Evolutionary conservation across 139 green algal genomes (phyloP), one percentile per base, ranked within the genome.

Genomic region (Pedinophyceae sp.): DNA sequence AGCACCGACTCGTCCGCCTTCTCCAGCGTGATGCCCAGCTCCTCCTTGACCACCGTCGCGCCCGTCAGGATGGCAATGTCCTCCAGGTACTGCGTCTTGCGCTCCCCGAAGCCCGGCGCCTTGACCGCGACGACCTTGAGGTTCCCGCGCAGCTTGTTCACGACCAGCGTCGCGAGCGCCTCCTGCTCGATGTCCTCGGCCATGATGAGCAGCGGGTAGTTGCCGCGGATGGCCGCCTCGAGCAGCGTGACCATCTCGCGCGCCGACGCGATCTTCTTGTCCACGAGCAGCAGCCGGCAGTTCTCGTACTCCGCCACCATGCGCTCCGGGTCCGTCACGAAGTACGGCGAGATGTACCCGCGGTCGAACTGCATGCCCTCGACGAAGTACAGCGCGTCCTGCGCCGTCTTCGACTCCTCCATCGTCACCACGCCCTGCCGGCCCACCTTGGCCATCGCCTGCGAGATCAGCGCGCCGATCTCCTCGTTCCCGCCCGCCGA

Each of bases 301-400:
- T 85, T 81, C 27, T 93, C 80, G 58, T 88, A 93, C 66, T 91
- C 80, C 18, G 67, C 63, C 7, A 89, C 83, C 92, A 98, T 98
- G 73, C 91, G 83, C 80, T 99, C 92, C 3, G 85, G 80, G 77
- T 99, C 90, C 48, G 92, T 99, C 34, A 99, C 89, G 61, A 99
- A 98, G 83, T 99, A 98, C 47, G 92, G 92, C 30, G 81, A 94
- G 73, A 97, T 93, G 84, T 93, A 99, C 56, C 92, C 92, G 54
- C 92, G 75, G 58, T 99, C 92, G 68, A 99, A 97, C 77, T 97
- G 83, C 92, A 99, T 99, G 75, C 92, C 92, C 82, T 99, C 92
- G 57, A 97, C 90, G 49, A 99, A 89, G 51, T 90, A 66, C 50
- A 99, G 69, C 69, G 69, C 78, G 82, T 97, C 88, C 67, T 98